Evolutionary conservation across 176 grass and related monocot species (phyloP).

Genomic region (Tuctoria greenei): DNA sequence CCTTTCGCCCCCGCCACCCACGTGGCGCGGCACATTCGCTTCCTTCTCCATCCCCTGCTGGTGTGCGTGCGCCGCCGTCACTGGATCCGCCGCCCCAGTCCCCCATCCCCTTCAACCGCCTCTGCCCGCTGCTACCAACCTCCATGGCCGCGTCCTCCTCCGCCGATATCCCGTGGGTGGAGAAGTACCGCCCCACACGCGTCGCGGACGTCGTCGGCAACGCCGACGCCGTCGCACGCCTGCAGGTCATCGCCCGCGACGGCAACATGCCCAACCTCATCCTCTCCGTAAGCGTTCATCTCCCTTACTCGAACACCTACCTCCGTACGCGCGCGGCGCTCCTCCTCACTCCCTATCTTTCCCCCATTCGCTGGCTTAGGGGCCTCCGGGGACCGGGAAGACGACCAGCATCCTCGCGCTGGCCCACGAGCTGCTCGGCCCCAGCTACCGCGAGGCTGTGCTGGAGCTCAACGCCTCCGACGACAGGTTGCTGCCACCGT

Average conservation of each 20-base stretch:
- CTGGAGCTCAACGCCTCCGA: conserved; percentile 97
- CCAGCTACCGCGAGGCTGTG: conserved; percentile 83
- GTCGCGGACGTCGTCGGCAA: conserved; percentile 91
- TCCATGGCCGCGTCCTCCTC: conserved; percentile 51
- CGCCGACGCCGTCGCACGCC: conserved; percentile 77
- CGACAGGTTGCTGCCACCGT: conserved; percentile 60
- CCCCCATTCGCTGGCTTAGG: conserved; percentile 36
- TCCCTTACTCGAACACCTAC: conserved; percentile 36
- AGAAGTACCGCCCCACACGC: conserved; percentile 89
- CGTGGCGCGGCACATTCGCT: neutral
- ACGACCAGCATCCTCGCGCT: conserved; percentile 95
- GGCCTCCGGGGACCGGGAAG: conserved; percentile 92
- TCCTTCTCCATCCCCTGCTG: neutral
- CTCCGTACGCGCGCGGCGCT: neutral
- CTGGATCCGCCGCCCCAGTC: neutral
- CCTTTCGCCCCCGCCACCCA: neutral
- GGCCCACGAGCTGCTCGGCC: conserved; percentile 86
- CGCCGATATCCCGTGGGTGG: conserved; percentile 83
- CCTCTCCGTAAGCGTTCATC: conserved; percentile 66
- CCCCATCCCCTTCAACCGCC: neutral
- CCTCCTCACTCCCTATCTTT: neutral
- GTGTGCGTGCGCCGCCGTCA: neutral
- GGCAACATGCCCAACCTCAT: conserved; percentile 99
- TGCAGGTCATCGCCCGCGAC: conserved; percentile 87
- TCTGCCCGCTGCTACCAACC: neutral